These are phyloP conservation scores for Chytriomyces confervae DNA, from an alignment of 192 early-diverging fungal species.

Conservation along the genomic window DNA sequence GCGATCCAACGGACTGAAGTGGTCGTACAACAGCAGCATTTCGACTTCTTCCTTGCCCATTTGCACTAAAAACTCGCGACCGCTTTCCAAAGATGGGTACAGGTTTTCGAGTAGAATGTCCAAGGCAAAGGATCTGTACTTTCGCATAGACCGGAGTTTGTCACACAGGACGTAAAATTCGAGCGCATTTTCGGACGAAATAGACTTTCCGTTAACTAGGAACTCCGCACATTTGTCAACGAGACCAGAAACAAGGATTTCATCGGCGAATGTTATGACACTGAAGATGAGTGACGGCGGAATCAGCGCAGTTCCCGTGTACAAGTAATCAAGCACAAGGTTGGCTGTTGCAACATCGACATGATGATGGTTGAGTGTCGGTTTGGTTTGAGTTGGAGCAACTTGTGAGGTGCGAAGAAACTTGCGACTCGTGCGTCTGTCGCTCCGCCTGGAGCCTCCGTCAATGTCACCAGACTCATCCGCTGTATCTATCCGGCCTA, in stretches of 20 bases:
- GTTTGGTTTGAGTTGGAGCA: not conserved
- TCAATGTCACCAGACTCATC: no score
- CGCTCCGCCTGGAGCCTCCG: no score
- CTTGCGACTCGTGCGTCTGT: not conserved
- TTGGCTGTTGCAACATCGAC: no score
- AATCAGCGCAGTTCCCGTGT: not conserved
- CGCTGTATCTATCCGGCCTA: no score
- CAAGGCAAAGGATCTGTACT: not conserved
- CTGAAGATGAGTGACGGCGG: not conserved
- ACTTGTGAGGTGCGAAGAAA: not conserved
- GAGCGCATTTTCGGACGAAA: not conserved
- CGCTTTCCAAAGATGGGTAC: not conserved
- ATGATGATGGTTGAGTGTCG: slow-evolving; percentile 2
- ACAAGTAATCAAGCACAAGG: not conserved
- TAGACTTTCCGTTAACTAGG: not conserved
- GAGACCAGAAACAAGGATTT: not conserved
- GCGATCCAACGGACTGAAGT: not conserved
- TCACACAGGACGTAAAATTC: not conserved
- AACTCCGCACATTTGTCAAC: not conserved
- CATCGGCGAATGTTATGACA: not conserved
- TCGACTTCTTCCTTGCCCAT: not conserved
- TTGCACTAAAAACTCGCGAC: not conserved
- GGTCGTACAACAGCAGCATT: not conserved
- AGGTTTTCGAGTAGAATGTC: not conserved
- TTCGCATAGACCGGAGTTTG: not conserved